Percentiles rank a stretch among this genome's conserved stretches.
These are phyloP conservation scores for Candida endomychidarum DNA, from an alignment of 805 yeast genomes.

Conservation along the genomic window DNA sequence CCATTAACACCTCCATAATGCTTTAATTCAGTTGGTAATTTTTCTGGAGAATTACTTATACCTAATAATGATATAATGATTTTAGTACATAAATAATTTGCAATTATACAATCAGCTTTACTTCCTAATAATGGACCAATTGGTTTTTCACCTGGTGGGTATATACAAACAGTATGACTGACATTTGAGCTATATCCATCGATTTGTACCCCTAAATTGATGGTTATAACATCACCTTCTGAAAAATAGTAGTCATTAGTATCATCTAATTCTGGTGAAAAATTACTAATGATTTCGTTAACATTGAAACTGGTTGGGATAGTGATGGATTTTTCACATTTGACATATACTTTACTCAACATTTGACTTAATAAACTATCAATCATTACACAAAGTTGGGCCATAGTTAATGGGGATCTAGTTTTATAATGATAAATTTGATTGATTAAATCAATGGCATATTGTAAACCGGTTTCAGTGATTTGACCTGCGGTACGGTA, in stretches of 20 bases:
- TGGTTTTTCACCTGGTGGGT: constrained; percentile 65
- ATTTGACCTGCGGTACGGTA: constrained; percentile 89
- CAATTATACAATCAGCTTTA: constrained; percentile 87
- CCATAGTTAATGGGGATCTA: constrained; percentile 44
- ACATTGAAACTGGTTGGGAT: constrained; percentile 88
- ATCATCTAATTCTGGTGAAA: constrained; percentile 83
- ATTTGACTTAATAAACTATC: constrained; percentile 71
- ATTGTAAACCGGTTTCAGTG: constrained; percentile 75
- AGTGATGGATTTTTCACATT: constrained; percentile 86
- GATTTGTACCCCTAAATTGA: constrained; percentile 84
- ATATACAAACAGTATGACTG: constrained; percentile 84
- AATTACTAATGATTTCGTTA: constrained; percentile 73
- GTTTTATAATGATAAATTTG: constrained; percentile 64
- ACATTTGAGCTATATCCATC: constrained; percentile 92
- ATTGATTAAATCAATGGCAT: constrained; percentile 65
- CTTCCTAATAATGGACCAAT: constrained; percentile 80
- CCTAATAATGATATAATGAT: constrained; percentile 78
- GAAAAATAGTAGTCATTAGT: constrained; percentile 45
- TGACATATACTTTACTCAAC: constrained; percentile 57
- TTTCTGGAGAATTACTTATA: constrained; percentile 71
- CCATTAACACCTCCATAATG: constrained; percentile 59
- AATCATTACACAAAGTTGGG: constrained; percentile 79
- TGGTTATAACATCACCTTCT: constrained; percentile 84
- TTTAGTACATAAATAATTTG: constrained; percentile 86
- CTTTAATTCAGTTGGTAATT: constrained; percentile 53